Evolutionary conservation across 208 protist species (phyloP), one percentile per base, ranked within the genome.

Genomic region (Phytomonas sp.): DNA sequence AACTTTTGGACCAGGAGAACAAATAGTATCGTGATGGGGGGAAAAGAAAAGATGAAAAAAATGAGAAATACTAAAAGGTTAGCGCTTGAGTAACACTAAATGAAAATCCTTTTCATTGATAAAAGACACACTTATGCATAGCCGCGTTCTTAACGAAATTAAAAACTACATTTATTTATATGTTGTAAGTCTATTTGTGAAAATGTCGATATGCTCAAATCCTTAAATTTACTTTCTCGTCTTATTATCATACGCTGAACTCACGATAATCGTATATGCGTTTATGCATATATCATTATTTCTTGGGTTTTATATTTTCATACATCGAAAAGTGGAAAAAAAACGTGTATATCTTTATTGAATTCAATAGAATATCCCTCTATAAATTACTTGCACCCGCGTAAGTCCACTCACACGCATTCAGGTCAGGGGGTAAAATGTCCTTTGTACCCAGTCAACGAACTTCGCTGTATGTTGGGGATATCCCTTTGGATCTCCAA

Each of bases 391-490:
- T 15, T 20, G 20, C 40, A 51, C 13, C 20, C 40, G 40, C 40
- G 20, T 23, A 51, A 51, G 40, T 51, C 20, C 40, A 20, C 40
- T 2, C 3, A 51, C 3, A 17, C 40, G 40, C 13, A 51, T 51
- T 51, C 40, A 51, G 40, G 40, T 2, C 4, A 40, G 20, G 13
- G 40, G 40, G 13, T 3, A 51, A 51, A 51, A 51, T 29, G 43
- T 46, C 40, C 40, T 51, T 51, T 51, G 7, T 51, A 15, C 3
- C 3, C 13, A 51, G 20, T 51, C 73, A 77, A 34, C 72, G 77
- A 31, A 75, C 76, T 23, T 98, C 97, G 11, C 88, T 99, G 32
- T 98, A 98, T 73, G 93, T 99, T 46, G 97, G 97, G 71, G 96
- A 99, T 68, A 75, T 99, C 23, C 77, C 91, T 66, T 71, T 79